Conservation (phyloP, 352 stramenopile genomes). For the Phytophthora capsici region DNA sequence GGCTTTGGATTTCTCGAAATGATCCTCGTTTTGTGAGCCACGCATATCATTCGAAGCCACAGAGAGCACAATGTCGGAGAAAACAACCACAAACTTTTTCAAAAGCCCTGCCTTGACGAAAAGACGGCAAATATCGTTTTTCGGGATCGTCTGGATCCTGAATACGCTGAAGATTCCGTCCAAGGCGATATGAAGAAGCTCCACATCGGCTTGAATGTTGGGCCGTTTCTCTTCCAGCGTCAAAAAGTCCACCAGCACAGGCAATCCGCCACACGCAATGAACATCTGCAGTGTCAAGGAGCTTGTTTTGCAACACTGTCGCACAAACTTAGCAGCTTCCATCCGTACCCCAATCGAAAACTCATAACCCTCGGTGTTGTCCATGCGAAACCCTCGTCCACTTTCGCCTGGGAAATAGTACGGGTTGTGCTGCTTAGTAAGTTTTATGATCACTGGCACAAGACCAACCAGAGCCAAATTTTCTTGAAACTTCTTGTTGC, state of each 20-base stretch:
- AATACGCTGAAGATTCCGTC: constrained; percentile 93
- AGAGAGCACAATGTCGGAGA: constrained; percentile 73
- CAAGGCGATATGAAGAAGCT: constrained; percentile 84
- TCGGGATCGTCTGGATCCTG: constrained; percentile 90
- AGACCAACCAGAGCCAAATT: constrained; percentile 91
- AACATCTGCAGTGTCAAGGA: constrained; percentile 93
- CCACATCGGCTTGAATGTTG: constrained; percentile 47
- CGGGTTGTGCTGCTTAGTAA: constrained; percentile 69
- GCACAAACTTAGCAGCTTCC: constrained; percentile 89
- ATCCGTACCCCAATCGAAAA: constrained; percentile 74
- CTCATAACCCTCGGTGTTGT: constrained; percentile 28
- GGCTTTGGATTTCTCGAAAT: constrained; percentile 3
- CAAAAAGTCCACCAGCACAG: constrained; percentile 87
- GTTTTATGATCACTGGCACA: constrained; percentile 92
- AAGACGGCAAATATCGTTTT: constrained; percentile 95
- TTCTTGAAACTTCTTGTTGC: constrained; percentile 92
- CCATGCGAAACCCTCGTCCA: constrained; percentile 20
- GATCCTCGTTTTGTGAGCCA: constrained; percentile 13
- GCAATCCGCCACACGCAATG: constrained; percentile 90
- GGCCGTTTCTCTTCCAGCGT: constrained; percentile 40
- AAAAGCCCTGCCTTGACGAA: constrained; percentile 93
- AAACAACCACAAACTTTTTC: constrained; percentile 88
- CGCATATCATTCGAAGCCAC: constrained; percentile 37
- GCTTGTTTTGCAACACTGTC: constrained; percentile 89
- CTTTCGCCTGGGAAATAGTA: constrained; percentile 33